A percentile compares a stretch with the other conserved stretches of the same genome.
These are phyloP conservation scores for Stemphylium lycopersici DNA, from an alignment of 2,329 filamentous ascomycete species.

Conservation along the genomic window DNA sequence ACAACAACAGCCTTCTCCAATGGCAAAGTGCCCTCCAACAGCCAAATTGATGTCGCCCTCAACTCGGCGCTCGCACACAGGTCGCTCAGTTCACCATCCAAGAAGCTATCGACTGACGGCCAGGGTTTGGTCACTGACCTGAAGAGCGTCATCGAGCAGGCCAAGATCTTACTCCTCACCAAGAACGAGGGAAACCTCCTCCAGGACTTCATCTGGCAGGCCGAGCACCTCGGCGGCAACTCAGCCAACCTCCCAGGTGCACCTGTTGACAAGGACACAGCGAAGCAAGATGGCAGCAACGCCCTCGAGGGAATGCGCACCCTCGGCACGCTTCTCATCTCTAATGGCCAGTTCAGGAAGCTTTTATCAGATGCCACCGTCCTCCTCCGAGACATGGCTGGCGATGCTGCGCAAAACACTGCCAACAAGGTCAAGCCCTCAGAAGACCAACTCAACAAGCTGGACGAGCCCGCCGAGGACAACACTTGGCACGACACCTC, in stretches of 20 bases:
- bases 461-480: constrained; percentile 85
- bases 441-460: constrained; percentile 74
- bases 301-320: constrained; percentile 85
- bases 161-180: constrained; percentile 82
- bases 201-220: constrained; percentile 97
- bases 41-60: constrained; percentile 92
- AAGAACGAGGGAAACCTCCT: constrained; percentile 96
- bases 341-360: constrained; percentile 96
- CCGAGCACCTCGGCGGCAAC: constrained; percentile 72
- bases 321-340: constrained; percentile 85
- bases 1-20: constrained; percentile 72
- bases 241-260: constrained; percentile 66
- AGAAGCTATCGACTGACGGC: constrained; percentile 82
- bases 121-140: constrained; percentile 78
- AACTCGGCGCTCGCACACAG: constrained; percentile 83
- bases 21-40: constrained; percentile 93
- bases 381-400: constrained; percentile 86
- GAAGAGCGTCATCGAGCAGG: constrained; percentile 78
- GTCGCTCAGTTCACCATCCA: constrained; percentile 71
- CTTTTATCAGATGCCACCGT: constrained; percentile 79
- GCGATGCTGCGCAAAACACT: constrained; percentile 83
- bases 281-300: constrained; percentile 82
- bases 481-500: constrained; percentile 94
- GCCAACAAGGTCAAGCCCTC: constrained; percentile 77
- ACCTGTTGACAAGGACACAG: constrained; percentile 75